Conservation (phyloP, 73 alveolate species). For the Strombidium stylifer region DNA sequence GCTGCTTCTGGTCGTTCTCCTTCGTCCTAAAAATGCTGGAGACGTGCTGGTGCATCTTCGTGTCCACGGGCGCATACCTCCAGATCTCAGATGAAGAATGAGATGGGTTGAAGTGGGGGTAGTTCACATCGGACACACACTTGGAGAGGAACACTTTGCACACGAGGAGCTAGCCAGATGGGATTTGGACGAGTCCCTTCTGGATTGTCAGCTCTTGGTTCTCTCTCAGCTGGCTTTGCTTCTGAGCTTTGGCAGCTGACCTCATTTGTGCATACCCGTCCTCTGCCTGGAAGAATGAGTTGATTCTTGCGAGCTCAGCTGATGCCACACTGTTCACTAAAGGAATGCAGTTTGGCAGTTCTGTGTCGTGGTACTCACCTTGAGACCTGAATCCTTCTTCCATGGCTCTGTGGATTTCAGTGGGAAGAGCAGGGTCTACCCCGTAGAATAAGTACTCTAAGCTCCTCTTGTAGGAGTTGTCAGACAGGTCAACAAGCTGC, state of each 20-base stretch:
- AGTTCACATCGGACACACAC: slow-evolving; percentile 60
- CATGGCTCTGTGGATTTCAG: slow-evolving; percentile 74
- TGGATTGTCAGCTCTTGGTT: slow-evolving; percentile 40
- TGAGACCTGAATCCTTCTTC: slow-evolving; percentile 83
- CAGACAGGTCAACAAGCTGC: slow-evolving; percentile 66
- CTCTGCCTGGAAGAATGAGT: slow-evolving; percentile 39
- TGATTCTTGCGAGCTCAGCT: slow-evolving; percentile 77
- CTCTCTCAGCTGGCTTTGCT: slow-evolving; percentile 42
- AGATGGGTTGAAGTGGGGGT: slow-evolving; percentile 54
- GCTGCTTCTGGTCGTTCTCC: slow-evolving; percentile 69
- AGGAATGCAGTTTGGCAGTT: slow-evolving; percentile 62
- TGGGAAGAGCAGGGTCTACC: slow-evolving; percentile 67
- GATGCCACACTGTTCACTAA: slow-evolving; percentile 70
- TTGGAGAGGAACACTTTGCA: slow-evolving; percentile 81
- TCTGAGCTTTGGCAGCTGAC: slow-evolving; percentile 25
- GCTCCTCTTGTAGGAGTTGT: slow-evolving; percentile 59
- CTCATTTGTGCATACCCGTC: slow-evolving; percentile 48
- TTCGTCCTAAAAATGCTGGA: slow-evolving; percentile 66
- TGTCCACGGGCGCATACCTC: slow-evolving; percentile 65
- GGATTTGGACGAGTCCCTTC: slow-evolving; percentile 55
- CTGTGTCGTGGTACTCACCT: slow-evolving; percentile 59
- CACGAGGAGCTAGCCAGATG: slow-evolving; percentile 75
- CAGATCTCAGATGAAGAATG: slow-evolving; percentile 64
- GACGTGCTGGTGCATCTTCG: slow-evolving; percentile 30
- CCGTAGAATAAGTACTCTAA: slow-evolving; percentile 85